Percentiles rank a stretch among this genome's conserved stretches.
phyloP scores from a whole-genome alignment of 2,329 filamentous ascomycete genomes.

The Arachnomyces sp. region DNA sequence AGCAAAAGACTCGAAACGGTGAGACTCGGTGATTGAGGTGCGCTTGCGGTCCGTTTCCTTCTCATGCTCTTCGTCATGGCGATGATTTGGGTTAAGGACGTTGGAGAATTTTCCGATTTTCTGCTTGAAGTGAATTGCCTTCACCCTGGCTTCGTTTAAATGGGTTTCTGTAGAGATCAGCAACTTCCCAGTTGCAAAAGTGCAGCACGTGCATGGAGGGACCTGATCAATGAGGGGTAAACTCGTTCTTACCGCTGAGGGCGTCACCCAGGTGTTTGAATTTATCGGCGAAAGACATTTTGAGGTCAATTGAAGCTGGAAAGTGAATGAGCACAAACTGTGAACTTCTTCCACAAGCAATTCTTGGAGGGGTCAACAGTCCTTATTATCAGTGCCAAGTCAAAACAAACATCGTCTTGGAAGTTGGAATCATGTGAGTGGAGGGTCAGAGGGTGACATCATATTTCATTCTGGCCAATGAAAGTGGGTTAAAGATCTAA shows the following conservation, averaged over 20 bases:
- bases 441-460: no score
- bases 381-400: background rate
- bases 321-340: background rate
- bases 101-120: constrained; percentile 58
- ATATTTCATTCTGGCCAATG: no score
- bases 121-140: constrained; percentile 52
- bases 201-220: no score
- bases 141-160: constrained; percentile 38
- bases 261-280: constrained; percentile 10
- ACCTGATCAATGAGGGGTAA: background rate
- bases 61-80: constrained; percentile 91
- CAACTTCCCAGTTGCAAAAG: background rate
- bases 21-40: constrained; percentile 57
- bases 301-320: no score
- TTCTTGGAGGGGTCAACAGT: no score
- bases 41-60: constrained; percentile 74
- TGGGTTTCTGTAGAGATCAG: constrained; percentile 22
- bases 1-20: constrained; percentile 86
- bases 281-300: constrained; percentile 10
- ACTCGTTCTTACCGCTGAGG: background rate
- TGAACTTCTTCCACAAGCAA: background rate
- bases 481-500: no score
- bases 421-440: no score
- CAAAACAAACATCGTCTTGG: no score
- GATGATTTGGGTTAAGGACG: constrained; percentile 74